A percentile compares a stretch with the other conserved stretches of the same genome.
These are phyloP conservation scores for Pleodorina starrii DNA, from an alignment of 139 green algal species.

Conservation along the genomic window DNA sequence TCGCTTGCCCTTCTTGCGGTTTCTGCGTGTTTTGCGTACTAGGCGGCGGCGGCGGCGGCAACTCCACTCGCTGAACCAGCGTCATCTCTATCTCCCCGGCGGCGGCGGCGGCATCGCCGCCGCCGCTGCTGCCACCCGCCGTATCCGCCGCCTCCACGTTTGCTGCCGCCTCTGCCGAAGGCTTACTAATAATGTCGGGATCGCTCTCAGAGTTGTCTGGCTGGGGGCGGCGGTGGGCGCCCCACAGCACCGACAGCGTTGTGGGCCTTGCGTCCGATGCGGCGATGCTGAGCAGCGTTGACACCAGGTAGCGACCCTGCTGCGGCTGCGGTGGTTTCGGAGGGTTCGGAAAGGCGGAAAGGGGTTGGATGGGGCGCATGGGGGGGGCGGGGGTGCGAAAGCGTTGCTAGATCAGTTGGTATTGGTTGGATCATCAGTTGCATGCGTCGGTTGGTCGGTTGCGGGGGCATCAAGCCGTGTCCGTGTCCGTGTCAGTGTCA, in stretches of 20 bases:
- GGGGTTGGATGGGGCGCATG: no score
- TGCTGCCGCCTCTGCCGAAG: neutral
- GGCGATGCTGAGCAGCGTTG: constrained; percentile 2
- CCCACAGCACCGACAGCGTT: constrained; percentile 13
- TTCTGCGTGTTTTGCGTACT: neutral
- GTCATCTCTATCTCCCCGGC: neutral
- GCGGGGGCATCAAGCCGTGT: no score
- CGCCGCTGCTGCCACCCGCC: neutral
- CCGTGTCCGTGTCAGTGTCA: no score
- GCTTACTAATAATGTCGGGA: neutral
- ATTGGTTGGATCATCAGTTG: no score
- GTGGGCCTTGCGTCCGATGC: constrained; percentile 13
- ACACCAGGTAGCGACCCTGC: constrained; percentile 33
- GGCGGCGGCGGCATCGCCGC: neutral
- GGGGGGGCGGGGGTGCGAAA: no score
- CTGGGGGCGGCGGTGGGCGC: neutral
- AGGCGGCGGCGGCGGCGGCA: neutral
- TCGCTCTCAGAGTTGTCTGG: no score
- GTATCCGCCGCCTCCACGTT: neutral
- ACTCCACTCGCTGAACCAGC: constrained; percentile 15
- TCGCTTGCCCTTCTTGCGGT: no score
- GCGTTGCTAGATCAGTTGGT: no score
- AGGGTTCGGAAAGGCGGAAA: no score
- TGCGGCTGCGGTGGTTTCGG: neutral
- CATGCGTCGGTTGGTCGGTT: no score